Percentiles rank a stretch among this genome's conserved stretches.
phyloP scores from a whole-genome alignment of 768 basidiomycete species.

The Tricholoma terreum region DNA sequence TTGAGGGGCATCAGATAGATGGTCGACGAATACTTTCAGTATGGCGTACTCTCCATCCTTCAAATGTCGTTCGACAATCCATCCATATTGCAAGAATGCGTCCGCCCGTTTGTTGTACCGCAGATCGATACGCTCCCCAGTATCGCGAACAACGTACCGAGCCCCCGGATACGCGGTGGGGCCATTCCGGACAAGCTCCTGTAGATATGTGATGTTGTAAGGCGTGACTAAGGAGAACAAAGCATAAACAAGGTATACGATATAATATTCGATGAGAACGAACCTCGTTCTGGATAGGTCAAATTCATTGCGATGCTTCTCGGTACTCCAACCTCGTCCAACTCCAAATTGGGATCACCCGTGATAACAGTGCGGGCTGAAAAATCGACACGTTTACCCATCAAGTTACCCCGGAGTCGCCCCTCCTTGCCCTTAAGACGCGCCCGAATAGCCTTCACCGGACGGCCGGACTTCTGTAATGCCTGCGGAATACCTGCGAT shows the following conservation, averaged over 20 bases:
- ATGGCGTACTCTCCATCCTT: constrained; percentile 94
- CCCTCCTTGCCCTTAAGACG: constrained; percentile 99
- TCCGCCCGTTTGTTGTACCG: constrained; percentile 96
- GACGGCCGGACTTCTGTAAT: constrained; percentile 93
- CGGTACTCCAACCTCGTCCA: constrained; percentile 97
- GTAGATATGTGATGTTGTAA: constrained; percentile 92
- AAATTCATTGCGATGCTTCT: constrained; percentile 94
- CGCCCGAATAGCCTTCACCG: constrained; percentile 97
- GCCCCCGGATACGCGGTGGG: constrained; percentile 95
- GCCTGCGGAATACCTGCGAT: constrained; percentile 98
- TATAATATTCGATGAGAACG: constrained; percentile 14
- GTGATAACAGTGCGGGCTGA: constrained; percentile 99
- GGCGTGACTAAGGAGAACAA: constrained; percentile 69
- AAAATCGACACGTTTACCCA: constrained; percentile 99
- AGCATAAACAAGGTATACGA: constrained; percentile 5
- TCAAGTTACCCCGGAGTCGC: constrained; percentile 93
- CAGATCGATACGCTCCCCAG: constrained; percentile 94
- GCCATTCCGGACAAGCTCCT: constrained; percentile 93
- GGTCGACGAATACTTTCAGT: not conserved
- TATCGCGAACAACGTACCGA: constrained; percentile 94
- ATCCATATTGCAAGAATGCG: constrained; percentile 94
- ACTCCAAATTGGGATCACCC: constrained; percentile 93
- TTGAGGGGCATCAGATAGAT: constrained; percentile 2
- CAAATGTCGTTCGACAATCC: constrained; percentile 97
- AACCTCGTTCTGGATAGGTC: constrained; percentile 95